Base-by-base conservation (phyloP, 345 rosid species). In the Murraya paniculata region DNA sequence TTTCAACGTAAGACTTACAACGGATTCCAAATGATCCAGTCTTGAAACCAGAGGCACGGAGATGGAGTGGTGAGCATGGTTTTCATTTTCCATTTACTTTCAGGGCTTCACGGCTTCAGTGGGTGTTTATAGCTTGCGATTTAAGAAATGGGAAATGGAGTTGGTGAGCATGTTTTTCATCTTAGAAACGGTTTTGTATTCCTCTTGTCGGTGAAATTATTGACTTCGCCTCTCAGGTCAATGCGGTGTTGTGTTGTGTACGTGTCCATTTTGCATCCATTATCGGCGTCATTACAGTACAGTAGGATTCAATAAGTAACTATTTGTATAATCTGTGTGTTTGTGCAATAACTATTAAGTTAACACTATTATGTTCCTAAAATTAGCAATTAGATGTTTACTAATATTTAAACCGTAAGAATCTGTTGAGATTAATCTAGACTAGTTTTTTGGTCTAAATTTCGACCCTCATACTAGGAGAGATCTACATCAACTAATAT, bases 21-120 rank as follows among this genome's bases (percentile, higher is more conserved):
- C 84, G 80, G 89, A 83, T 83, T 93, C 97, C 82, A 91, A 75
- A 79, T 88, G 93, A 68, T 95, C 98, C 85, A 95, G 78, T 84
- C 98, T 86, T 30, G 97, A 84, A 76, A 83, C 86, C 76, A 90
- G 87, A 53, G 91, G 89, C 64, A 83, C 35, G 48, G 87, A 73
- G 70, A 83, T 38, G 36, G 87, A 74, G 70, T 89, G 84, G 79
- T 79, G 80, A 74, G 87, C 69, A 68, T 78, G 81, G 72, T 77
- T 87, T 55, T 69, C 85, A 71, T 78, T 81, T 71, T 90, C 95
- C 88, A 92, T 89, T 79, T 59, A 9, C 72, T 59, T 61, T 59
- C 24, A 21, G 4, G 9, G 66, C 74, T 75, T 22, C n/a, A 74
- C 11, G 2, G 48, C 48, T 11, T 71, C 36, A 30, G 53, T 41